Evolutionary conservation across 2,329 filamentous ascomycete genomes (phyloP).

Genomic region (Penicillium sp.): DNA sequence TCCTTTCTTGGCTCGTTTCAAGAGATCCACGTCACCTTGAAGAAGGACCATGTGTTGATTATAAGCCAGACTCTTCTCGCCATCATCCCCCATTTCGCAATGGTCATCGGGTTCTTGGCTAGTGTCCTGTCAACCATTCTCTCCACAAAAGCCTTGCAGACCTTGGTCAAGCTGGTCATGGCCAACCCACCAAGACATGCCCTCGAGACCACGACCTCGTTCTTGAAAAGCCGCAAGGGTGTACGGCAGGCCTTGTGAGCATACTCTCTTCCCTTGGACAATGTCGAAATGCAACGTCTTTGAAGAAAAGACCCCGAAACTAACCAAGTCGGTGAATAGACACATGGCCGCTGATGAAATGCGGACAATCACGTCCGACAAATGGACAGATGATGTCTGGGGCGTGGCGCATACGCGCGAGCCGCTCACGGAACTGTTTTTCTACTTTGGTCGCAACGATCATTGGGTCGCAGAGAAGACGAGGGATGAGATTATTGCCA

Average conservation of each 20-base stretch:
- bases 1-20: too few relatives aligned
- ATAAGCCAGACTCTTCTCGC: constrained; percentile 17
- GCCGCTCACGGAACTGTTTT: constrained; percentile 45
- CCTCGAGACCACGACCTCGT: constrained; percentile 45
- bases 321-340: constrained; percentile 17
- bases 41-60: background rate
- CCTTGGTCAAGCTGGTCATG: constrained; percentile 41
- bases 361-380: constrained; percentile 49
- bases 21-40: too few relatives aligned
- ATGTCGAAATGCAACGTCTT: background rate
- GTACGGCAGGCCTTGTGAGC: constrained; percentile 50
- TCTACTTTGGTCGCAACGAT: constrained; percentile 56
- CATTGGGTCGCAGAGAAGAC: constrained; percentile 58
- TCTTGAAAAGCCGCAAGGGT: constrained; percentile 45
- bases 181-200: constrained; percentile 35
- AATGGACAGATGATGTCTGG: constrained; percentile 57
- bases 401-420: constrained; percentile 37
- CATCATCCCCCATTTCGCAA: constrained; percentile 35
- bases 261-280: constrained; percentile 5
- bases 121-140: constrained; percentile 40
- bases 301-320: too few relatives aligned
- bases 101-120: constrained; percentile 35
- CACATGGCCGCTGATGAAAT: constrained; percentile 56
- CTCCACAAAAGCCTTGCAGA: constrained; percentile 35
- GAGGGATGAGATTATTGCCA: constrained; percentile 49